phyloP scores from a whole-genome alignment of 2,329 filamentous ascomycete species.

The Aureobasidium sp. region DNA sequence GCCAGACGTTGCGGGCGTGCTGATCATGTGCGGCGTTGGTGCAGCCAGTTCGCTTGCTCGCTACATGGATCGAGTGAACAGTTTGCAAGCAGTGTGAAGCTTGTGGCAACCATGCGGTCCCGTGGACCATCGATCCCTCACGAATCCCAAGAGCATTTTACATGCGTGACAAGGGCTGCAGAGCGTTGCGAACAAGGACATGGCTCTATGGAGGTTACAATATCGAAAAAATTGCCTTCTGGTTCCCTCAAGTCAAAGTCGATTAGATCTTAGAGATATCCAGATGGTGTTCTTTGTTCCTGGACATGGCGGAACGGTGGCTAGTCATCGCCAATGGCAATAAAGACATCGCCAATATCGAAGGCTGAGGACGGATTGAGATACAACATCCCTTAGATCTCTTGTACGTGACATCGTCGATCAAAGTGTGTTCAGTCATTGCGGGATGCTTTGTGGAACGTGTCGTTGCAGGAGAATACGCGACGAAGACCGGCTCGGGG shows the following conservation, averaged over 20 bases:
- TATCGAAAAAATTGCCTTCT: too few relatives aligned
- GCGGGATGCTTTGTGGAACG: not conserved
- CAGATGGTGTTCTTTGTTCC: too few relatives aligned
- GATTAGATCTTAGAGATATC: not conserved
- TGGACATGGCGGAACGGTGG: not conserved
- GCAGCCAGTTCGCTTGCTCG: not conserved
- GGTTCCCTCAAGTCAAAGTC: not conserved
- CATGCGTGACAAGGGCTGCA: not conserved
- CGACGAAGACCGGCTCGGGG: not conserved
- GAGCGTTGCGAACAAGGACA: not conserved
- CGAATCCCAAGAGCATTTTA: too few relatives aligned
- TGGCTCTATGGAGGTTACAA: too few relatives aligned
- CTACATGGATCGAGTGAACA: not conserved
- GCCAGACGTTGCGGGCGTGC: not conserved
- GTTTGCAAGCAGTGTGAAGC: not conserved
- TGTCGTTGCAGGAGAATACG: not conserved
- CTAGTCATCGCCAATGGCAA: not conserved
- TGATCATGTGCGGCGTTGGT: not conserved
- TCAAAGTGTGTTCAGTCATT: not conserved
- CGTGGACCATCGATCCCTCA: not conserved
- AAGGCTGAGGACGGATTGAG: not conserved
- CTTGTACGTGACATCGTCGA: not conserved
- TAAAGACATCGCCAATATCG: not conserved
- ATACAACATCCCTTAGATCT: not conserved
- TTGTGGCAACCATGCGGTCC: not conserved